These are phyloP conservation scores for Calocybe gangraenosa DNA, from an alignment of 768 basidiomycete genomes.

Conservation along the genomic window DNA sequence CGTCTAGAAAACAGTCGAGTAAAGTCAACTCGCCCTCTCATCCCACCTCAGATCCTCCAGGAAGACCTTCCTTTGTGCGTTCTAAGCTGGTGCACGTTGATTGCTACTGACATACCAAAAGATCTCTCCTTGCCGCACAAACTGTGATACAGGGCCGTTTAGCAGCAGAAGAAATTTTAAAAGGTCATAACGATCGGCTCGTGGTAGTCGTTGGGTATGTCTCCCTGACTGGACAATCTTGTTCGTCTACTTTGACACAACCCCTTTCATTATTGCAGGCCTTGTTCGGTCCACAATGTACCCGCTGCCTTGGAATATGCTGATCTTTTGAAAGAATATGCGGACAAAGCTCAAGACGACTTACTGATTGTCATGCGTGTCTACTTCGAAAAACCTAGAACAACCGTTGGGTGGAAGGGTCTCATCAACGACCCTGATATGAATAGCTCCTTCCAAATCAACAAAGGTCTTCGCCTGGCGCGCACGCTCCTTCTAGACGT, in stretches of 20 bases:
- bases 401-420: constrained; percentile 98
- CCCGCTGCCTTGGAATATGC: constrained; percentile 88
- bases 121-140: constrained; percentile 76
- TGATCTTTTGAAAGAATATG: constrained; percentile 70
- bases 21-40: constrained; percentile 80
- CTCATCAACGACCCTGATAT: constrained; percentile 97
- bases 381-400: constrained; percentile 96
- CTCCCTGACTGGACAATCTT: background rate
- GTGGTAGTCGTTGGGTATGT: constrained; percentile 86
- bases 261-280: constrained; percentile 38
- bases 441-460: constrained; percentile 92
- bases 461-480: constrained; percentile 89
- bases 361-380: constrained; percentile 96
- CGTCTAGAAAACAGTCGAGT: constrained; percentile 87
- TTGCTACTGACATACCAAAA: constrained; percentile 24
- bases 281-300: constrained; percentile 92
- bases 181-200: constrained; percentile 87
- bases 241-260: background rate
- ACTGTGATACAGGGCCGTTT: constrained; percentile 86
- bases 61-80: constrained; percentile 88
- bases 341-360: constrained; percentile 76
- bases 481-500: constrained; percentile 85
- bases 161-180: constrained; percentile 72
- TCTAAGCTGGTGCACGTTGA: constrained; percentile 3
- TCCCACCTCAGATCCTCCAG: constrained; percentile 91